These are phyloP conservation scores for Paxillus ammoniavirescens DNA, from an alignment of 768 basidiomycete genomes.

Conservation along the genomic window DNA sequence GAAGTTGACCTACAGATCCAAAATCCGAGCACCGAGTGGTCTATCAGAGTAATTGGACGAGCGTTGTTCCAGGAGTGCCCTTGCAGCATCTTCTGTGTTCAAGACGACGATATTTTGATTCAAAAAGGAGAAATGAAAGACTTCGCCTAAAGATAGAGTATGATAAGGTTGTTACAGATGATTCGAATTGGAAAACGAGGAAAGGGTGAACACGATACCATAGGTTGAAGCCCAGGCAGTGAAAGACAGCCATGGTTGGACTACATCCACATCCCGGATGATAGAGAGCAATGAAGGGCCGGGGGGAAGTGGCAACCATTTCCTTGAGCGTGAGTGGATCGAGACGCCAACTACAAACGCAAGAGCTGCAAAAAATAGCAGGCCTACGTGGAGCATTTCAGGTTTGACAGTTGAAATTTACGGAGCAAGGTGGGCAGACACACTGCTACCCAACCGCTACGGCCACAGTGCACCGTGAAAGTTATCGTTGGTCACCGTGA, in stretches of 20 bases:
- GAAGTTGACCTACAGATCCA: slow-evolving; percentile 13
- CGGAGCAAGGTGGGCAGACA: no score
- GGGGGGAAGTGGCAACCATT: not conserved
- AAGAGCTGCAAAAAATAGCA: not conserved
- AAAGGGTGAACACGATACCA: not conserved
- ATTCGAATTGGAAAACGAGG: no score
- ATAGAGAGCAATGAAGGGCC: not conserved
- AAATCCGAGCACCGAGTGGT: slow-evolving; percentile 20
- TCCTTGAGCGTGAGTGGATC: not conserved
- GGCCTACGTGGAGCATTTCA: not conserved
- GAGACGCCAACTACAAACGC: not conserved
- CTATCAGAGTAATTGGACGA: slow-evolving; percentile 28
- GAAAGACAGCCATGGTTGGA: not conserved
- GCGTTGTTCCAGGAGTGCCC: slow-evolving; percentile 29
- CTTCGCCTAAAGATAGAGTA: not conserved
- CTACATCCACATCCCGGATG: not conserved
- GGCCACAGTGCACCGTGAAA: no score
- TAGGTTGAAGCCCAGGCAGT: not conserved
- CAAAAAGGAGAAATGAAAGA: not conserved
- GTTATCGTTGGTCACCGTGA: no score
- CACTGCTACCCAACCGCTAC: no score
- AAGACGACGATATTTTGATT: slow-evolving; percentile 19
- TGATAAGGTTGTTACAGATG: not conserved
- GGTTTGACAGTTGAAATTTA: no score
- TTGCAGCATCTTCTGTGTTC: slow-evolving; percentile 22